Percentiles rank a stretch among this genome's conserved stretches.
These are phyloP conservation scores for Backusella australiensis DNA, from an alignment of 192 early-diverging fungal genomes.

Conservation along the genomic window DNA sequence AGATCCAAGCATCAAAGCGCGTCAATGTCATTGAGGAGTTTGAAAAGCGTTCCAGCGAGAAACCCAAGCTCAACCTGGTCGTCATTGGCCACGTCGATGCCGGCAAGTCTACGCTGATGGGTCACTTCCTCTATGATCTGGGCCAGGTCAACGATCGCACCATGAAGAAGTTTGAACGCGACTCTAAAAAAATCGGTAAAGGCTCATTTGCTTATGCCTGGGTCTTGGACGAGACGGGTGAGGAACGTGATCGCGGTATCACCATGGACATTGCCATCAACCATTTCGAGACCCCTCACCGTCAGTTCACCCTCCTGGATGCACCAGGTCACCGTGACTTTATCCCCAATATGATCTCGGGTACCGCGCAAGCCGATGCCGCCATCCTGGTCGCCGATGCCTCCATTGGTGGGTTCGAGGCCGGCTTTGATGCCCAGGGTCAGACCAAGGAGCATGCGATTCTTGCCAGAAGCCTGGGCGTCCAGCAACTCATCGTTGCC, in stretches of 20 bases:
- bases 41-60: conserved; percentile 62
- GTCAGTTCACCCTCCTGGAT: conserved; percentile 87
- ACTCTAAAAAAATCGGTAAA: conserved; percentile 92
- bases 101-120: conserved; percentile 97
- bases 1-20: conserved; percentile 43
- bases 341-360: conserved; percentile 99
- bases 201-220: conserved; percentile 96
- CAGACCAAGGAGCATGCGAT: conserved; percentile 97
- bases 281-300: conserved; percentile 78
- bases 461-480: conserved; percentile 88
- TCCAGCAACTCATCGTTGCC: conserved; percentile 88
- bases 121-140: conserved; percentile 85
- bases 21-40: conserved; percentile 72
- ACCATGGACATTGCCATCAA: conserved; percentile 96
- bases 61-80: conserved; percentile 79
- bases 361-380: conserved; percentile 92
- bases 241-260: conserved; percentile 88
- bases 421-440: conserved; percentile 91
- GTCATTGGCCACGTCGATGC: conserved; percentile 96
- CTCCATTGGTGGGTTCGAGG: conserved; percentile 87
- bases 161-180: conserved; percentile 84
- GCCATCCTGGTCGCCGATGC: conserved; percentile 93
- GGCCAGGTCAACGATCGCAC: conserved; percentile 89
- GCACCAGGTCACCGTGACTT: conserved; percentile 98
- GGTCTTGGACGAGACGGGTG: conserved; percentile 96